Evolutionary conservation across 148 eudicot species (phyloP).

Genomic region (Rhododendron ovatum): DNA sequence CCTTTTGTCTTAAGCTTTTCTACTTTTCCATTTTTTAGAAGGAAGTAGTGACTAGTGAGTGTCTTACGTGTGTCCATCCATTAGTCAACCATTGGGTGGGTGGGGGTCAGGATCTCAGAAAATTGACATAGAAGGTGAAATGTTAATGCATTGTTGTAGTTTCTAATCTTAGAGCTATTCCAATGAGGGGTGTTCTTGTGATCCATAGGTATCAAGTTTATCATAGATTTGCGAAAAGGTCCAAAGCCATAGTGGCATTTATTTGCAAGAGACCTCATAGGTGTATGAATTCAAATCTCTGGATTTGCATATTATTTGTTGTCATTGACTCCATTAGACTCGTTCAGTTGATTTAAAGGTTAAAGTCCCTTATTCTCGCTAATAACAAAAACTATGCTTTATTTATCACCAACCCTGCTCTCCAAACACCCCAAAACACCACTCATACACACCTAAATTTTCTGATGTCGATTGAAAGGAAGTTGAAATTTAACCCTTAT

Average conservation of each 20-base stretch:
- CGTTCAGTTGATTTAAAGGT: background rate
- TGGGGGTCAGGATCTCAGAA: background rate
- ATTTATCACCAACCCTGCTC: background rate
- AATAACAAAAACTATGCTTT: background rate
- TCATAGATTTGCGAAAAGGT: background rate
- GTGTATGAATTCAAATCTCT: background rate
- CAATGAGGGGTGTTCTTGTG: background rate
- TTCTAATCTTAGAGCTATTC: background rate
- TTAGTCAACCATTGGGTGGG: background rate
- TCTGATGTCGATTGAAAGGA: no score
- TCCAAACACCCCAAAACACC: background rate
- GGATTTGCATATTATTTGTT: background rate
- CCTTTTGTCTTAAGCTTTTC: background rate
- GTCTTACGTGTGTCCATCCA: background rate
- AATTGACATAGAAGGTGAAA: background rate
- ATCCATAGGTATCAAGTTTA: background rate
- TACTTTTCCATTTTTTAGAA: background rate
- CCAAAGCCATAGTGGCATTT: background rate
- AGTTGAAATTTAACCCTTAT: no score
- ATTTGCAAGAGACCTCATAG: background rate
- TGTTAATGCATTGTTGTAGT: background rate
- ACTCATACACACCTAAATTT: background rate
- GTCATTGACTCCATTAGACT: background rate
- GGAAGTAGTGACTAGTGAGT: background rate
- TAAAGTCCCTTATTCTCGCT: background rate